Conservation (phyloP, 257 asterid species). For the Solanum etuberosum region DNA sequence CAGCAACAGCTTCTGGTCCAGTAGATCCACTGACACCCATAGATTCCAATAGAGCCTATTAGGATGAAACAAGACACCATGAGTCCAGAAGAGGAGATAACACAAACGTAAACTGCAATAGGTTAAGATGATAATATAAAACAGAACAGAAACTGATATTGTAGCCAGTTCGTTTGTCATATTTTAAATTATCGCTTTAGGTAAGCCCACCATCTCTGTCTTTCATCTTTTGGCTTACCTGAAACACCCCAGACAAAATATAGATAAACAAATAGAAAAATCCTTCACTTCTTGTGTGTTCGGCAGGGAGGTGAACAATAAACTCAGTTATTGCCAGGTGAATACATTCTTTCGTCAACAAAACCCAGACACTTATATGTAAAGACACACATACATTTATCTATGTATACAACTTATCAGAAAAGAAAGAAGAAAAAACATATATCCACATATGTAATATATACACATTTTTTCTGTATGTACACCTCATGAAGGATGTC, state of each 20-base stretch:
- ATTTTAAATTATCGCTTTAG: neutral
- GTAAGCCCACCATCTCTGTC: neutral
- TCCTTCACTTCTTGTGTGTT: neutral
- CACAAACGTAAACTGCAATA: neutral
- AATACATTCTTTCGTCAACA: neutral
- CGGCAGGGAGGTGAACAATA: neutral
- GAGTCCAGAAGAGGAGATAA: neutral
- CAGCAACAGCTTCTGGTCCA: constrained; percentile 83
- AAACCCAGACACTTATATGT: neutral
- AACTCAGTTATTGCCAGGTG: neutral
- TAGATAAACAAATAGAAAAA: neutral
- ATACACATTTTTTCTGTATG: neutral
- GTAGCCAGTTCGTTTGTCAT: neutral
- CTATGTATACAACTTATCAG: neutral
- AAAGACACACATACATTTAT: neutral
- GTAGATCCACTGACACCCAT: constrained; percentile 72
- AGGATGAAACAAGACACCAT: neutral
- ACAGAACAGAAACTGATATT: neutral
- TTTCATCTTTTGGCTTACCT: neutral
- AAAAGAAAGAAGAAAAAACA: neutral
- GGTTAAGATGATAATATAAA: neutral
- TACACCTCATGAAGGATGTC: neutral
- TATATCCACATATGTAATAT: neutral
- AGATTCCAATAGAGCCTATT: constrained; percentile 85
- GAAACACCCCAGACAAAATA: neutral